Percentiles rank a stretch among this genome's conserved stretches.
Conservation (phyloP, 176 grass and related monocot genomes). For the Metroxylon sagu region DNA sequence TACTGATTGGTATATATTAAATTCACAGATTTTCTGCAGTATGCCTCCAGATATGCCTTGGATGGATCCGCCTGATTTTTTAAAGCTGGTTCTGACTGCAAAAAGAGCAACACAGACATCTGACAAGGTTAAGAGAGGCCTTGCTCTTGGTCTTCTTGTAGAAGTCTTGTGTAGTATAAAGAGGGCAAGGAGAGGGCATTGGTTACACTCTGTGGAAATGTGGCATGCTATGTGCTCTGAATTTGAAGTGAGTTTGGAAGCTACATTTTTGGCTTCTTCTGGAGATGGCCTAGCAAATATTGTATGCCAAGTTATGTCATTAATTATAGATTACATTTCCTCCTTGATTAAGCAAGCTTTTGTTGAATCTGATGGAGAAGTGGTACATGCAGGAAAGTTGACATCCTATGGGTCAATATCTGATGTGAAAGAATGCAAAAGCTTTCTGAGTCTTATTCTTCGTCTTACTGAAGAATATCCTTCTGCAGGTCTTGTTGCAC, state of each 20-base stretch:
- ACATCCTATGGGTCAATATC: neutral
- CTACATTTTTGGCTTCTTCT: slow-evolving; percentile 20
- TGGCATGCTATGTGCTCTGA: slow-evolving; percentile 11
- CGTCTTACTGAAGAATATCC: slow-evolving; percentile 53
- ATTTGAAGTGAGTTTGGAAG: slow-evolving; percentile 22
- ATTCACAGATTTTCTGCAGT: slow-evolving; percentile 36
- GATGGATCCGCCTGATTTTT: slow-evolving; percentile 27
- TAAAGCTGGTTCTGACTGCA: slow-evolving; percentile 36
- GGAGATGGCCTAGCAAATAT: slow-evolving; percentile 21
- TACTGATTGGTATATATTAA: slow-evolving; percentile 16
- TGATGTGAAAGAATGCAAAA: slow-evolving; percentile 33
- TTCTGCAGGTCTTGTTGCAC: slow-evolving; percentile 34
- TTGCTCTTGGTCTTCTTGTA: slow-evolving; percentile 42
- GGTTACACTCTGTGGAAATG: slow-evolving; percentile 2
- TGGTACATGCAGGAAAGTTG: slow-evolving; percentile 1
- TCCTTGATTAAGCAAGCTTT: slow-evolving; percentile 30
- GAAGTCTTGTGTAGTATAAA: slow-evolving; percentile 45
- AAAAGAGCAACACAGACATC: slow-evolving; percentile 39
- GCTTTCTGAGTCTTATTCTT: slow-evolving; percentile 37
- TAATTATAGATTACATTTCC: slow-evolving; percentile 33
- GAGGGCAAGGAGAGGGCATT: slow-evolving; percentile 19
- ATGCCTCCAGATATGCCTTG: slow-evolving; percentile 21
- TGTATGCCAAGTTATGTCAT: slow-evolving; percentile 30
- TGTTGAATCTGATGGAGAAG: slow-evolving; percentile 14
- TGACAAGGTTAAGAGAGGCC: slow-evolving; percentile 29